A percentile compares a stretch with the other conserved stretches of the same genome.
Evolutionary conservation across 768 basidiomycete genomes (phyloP).

Genomic region (Mycena polygramma): DNA sequence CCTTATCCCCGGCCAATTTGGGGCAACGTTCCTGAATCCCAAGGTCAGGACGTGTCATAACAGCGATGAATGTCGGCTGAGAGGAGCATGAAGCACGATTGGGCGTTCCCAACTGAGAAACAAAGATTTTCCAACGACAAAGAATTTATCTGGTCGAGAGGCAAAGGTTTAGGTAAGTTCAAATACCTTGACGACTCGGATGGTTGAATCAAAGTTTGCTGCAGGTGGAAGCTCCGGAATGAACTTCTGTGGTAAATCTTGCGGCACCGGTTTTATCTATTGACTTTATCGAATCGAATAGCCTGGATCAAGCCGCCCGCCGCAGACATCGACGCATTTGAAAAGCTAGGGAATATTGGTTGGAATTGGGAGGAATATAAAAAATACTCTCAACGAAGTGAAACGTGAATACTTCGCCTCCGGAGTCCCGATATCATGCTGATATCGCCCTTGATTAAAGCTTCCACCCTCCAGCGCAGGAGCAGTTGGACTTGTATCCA

Average conservation of each 20-base stretch:
- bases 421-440: neutral
- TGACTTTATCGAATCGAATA: neutral
- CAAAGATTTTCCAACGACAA: conserved; percentile 45
- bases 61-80: neutral
- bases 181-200: neutral
- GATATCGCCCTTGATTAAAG: conserved; percentile 27
- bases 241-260: conserved; percentile 52
- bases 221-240: conserved; percentile 59
- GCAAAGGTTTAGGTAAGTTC: conserved; percentile 48
- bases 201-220: neutral
- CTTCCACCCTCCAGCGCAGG: conserved; percentile 44
- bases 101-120: conserved; percentile 49
- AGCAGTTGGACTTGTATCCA: conserved; percentile 44
- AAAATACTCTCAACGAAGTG: conserved; percentile 53
- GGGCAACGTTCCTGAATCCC: conserved; percentile 43
- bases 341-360: conserved; percentile 66
- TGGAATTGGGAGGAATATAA: conserved; percentile 65
- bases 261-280: too few species aligned
- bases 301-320: conserved; percentile 49
- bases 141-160: conserved; percentile 46
- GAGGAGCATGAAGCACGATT: conserved; percentile 43
- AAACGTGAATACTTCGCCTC: conserved; percentile 47
- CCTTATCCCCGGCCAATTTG: conserved; percentile 49
- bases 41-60: conserved; percentile 38
- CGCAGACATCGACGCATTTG: conserved; percentile 50